Conservation (phyloP, 768 basidiomycete genomes). For the Mycena epipterygia region DNA sequence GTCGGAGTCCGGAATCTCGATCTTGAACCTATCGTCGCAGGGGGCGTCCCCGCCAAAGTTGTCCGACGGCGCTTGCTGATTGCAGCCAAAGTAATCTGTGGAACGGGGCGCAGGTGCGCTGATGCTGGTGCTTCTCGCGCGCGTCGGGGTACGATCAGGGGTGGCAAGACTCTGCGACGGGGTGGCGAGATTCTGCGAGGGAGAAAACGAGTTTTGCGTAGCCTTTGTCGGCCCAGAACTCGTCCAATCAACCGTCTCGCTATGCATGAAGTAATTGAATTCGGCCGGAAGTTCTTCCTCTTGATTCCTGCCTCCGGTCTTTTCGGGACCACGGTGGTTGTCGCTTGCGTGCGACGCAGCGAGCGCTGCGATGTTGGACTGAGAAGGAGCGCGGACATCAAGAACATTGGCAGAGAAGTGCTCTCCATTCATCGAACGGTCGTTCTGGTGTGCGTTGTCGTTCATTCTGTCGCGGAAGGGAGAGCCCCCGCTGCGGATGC, state of each 20-base stretch:
- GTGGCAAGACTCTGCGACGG: background rate
- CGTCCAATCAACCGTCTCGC: slow-evolving; percentile 28
- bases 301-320: background rate
- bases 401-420: slow-evolving; percentile 29
- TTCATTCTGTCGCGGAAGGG: slow-evolving; percentile 35
- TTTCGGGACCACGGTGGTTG: slow-evolving; percentile 2
- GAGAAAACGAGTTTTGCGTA: slow-evolving; percentile 31
- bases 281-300: slow-evolving; percentile 22
- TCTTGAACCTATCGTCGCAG: background rate
- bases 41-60: too few relatives aligned
- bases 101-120: slow-evolving; percentile 22
- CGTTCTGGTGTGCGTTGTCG: slow-evolving; percentile 12
- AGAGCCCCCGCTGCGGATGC: slow-evolving; percentile 13
- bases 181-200: slow-evolving; percentile 31
- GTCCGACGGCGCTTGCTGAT: slow-evolving; percentile 13
- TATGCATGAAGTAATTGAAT: slow-evolving; percentile 35
- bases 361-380: slow-evolving; percentile 32
- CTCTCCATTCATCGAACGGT: slow-evolving; percentile 24
- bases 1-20: background rate
- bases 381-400: slow-evolving; percentile 29
- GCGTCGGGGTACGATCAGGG: background rate
- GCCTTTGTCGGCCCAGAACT: slow-evolving; percentile 16
- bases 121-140: background rate
- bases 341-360: slow-evolving; percentile 29
- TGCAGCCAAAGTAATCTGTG: slow-evolving; percentile 26